phyloP scores from a whole-genome alignment of 441 rosid genomes.

The Francoa sonchifolia region DNA sequence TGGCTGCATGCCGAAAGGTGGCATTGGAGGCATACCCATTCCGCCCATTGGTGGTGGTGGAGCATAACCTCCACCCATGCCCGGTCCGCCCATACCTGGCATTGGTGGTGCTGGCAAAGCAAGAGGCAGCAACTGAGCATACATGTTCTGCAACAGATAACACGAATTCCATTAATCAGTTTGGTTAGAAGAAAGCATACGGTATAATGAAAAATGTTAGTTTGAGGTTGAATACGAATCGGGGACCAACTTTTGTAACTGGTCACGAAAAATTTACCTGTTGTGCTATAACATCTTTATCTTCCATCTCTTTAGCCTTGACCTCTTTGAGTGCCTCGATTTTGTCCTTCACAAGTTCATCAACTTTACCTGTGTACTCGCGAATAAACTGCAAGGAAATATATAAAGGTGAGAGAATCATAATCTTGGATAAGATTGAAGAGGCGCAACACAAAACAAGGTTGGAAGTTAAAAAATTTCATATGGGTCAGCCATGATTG shows the following conservation, averaged over 20 bases:
- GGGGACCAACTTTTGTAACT: neutral
- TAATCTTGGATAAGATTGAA: neutral
- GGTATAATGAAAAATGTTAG: too few relatives aligned
- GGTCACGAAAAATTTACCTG: slow-evolving; percentile 38
- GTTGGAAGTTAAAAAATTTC: too few relatives aligned
- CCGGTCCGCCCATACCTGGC: slow-evolving; percentile 82
- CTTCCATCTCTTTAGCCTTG: slow-evolving; percentile 85
- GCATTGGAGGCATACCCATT: slow-evolving; percentile 92
- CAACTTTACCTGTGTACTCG: slow-evolving; percentile 88
- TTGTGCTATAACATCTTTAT: slow-evolving; percentile 80
- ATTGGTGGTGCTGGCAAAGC: slow-evolving; percentile 97
- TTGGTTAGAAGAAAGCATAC: too few relatives aligned
- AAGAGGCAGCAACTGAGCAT: slow-evolving; percentile 86
- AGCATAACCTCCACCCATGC: slow-evolving; percentile 53
- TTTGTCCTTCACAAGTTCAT: slow-evolving; percentile 81
- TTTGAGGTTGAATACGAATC: too few relatives aligned
- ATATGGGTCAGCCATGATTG: too few relatives aligned
- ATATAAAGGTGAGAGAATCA: neutral
- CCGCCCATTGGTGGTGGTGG: slow-evolving; percentile 77
- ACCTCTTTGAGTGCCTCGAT: slow-evolving; percentile 65
- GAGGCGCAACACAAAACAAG: neutral
- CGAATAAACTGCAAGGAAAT: slow-evolving; percentile 58
- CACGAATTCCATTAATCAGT: neutral
- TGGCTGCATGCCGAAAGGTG: slow-evolving; percentile 87
- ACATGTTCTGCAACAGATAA: slow-evolving; percentile 71